These are phyloP conservation scores for Aspergillus leporis DNA, from an alignment of 495 filamentous ascomycete genomes.

Conservation along the genomic window DNA sequence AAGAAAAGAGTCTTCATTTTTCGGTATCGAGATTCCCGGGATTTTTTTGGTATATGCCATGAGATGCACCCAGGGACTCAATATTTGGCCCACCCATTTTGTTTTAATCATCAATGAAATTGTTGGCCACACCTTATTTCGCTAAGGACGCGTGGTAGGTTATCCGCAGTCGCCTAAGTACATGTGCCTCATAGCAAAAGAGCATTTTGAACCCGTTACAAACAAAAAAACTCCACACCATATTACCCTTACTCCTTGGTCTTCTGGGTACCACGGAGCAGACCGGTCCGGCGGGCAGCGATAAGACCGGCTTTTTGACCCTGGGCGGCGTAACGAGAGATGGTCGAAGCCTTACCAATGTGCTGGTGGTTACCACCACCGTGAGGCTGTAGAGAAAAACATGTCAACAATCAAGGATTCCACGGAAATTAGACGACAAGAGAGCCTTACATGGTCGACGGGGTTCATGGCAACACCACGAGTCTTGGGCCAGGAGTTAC, in stretches of 20 bases:
- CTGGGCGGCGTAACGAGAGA: conserved; percentile 93
- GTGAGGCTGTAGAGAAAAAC: conserved; percentile 68
- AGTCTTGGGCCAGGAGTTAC: conserved; percentile 99
- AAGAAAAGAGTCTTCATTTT: conserved; percentile 11
- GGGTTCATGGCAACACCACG: conserved; percentile 99
- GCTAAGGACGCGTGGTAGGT: conserved; percentile 47
- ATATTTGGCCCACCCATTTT: conserved; percentile 21
- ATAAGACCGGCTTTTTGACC: conserved; percentile 99
- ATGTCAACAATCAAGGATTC: conserved; percentile 30
- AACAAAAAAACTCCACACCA: conserved; percentile 46
- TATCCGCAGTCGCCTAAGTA: conserved; percentile 52
- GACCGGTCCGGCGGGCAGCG: conserved; percentile 96
- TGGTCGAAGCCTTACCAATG: conserved; percentile 99
- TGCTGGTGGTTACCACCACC: conserved; percentile 99
- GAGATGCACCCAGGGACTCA: conserved; percentile 13
- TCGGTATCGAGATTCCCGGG: conserved; percentile 11
- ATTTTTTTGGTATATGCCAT: conserved; percentile 5
- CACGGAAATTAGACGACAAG: not conserved
- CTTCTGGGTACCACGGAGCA: conserved; percentile 99
- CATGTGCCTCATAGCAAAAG: conserved; percentile 53
- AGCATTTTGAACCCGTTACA: conserved; percentile 53
- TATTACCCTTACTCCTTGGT: conserved; percentile 72
- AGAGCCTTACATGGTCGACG: conserved; percentile 82
- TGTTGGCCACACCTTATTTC: conserved; percentile 50
- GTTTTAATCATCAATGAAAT: conserved; percentile 36